Percentiles rank a stretch among this genome's conserved stretches.
Evolutionary conservation across 305 asterid species (phyloP).

Genomic region (Fraxinus baroniana): DNA sequence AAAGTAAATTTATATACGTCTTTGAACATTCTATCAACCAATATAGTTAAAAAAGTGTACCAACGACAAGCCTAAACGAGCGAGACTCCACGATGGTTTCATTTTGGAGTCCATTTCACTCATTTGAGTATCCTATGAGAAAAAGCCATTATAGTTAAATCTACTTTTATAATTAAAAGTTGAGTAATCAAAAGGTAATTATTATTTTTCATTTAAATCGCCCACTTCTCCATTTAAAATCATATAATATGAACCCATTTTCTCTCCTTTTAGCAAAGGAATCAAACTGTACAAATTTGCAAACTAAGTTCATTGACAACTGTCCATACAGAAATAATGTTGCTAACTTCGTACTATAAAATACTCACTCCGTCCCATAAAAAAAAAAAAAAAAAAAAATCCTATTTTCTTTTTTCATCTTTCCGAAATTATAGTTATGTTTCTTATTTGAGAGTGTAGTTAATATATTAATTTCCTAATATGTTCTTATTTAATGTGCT

Average conservation of each 20-base stretch:
- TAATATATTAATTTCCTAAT: too few relatives aligned
- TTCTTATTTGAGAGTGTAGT: too few relatives aligned
- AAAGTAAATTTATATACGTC: not conserved
- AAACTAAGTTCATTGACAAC: constrained; percentile 45
- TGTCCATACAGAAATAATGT: constrained; percentile 44
- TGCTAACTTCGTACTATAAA: constrained; percentile 26
- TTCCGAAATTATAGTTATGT: too few relatives aligned
- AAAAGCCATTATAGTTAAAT: not conserved
- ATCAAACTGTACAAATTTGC: constrained; percentile 36
- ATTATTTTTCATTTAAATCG: constrained; percentile 2
- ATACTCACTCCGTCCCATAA: not conserved
- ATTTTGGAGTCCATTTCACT: not conserved
- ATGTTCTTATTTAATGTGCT: too few relatives aligned
- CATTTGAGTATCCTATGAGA: not conserved
- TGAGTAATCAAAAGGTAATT: not conserved
- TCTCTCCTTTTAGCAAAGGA: constrained; percentile 26
- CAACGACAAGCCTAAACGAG: not conserved
- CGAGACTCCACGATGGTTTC: not conserved
- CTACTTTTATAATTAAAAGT: not conserved
- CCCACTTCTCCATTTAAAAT: constrained; percentile 29
- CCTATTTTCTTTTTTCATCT: too few relatives aligned
- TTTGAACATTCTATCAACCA: not conserved
- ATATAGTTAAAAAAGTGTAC: not conserved
- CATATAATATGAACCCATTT: constrained; percentile 25
- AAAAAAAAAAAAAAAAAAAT: too few relatives aligned